These are phyloP conservation scores for Phytophthora megakarya DNA, from an alignment of 352 stramenopile genomes.

Conservation along the genomic window DNA sequence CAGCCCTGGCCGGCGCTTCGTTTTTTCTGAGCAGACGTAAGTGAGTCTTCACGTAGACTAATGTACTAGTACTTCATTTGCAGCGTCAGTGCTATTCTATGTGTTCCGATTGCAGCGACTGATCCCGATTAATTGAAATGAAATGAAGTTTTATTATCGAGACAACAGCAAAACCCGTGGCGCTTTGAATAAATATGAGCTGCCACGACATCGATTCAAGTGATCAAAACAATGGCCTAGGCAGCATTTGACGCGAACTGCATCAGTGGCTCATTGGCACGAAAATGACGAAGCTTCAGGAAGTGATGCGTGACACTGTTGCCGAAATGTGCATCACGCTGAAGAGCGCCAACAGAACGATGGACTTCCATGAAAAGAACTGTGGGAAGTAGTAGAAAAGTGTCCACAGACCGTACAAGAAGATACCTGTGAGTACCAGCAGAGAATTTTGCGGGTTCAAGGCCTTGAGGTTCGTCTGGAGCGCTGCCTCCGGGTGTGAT, in stretches of 20 bases:
- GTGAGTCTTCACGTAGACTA: constrained; percentile 11
- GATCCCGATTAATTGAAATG: neutral
- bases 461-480: constrained; percentile 56
- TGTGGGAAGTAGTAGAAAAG: constrained; percentile 83
- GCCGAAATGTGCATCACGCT: constrained; percentile 68
- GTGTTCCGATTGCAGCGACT: neutral
- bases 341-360: constrained; percentile 66
- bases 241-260: constrained; percentile 15
- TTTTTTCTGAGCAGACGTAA: constrained; percentile 80
- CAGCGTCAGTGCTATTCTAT: neutral
- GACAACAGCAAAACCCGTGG: neutral
- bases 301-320: constrained; percentile 55
- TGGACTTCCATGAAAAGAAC: constrained; percentile 77
- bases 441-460: constrained; percentile 65
- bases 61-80: neutral
- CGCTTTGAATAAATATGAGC: constrained; percentile 42
- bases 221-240: constrained; percentile 19
- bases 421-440: constrained; percentile 61
- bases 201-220: constrained; percentile 13
- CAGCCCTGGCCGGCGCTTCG: constrained; percentile 75
- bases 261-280: neutral
- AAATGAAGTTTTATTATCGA: constrained; percentile 35
- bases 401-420: constrained; percentile 79
- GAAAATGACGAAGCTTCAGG: constrained; percentile 15
- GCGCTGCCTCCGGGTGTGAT: constrained; percentile 47